Evolutionary conservation across 192 early-diverging fungal species (phyloP).

Genomic region (Coemansia sp.): DNA sequence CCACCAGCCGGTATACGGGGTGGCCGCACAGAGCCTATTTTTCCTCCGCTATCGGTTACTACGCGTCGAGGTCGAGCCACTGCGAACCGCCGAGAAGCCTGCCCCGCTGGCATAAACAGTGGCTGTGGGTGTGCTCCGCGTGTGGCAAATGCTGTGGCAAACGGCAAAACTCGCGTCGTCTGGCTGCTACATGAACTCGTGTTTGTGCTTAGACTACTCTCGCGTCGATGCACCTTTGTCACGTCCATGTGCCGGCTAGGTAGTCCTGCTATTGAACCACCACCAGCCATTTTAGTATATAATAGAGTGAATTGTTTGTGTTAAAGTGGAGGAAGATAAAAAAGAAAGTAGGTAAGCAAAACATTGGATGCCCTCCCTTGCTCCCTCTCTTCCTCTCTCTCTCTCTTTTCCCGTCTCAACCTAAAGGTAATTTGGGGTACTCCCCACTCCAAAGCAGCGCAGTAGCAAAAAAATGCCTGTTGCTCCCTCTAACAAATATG

Average conservation of each 20-base stretch:
- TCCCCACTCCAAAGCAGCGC: neutral
- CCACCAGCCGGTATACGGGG: neutral
- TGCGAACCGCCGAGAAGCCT: slow-evolving; percentile 32
- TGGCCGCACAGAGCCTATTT: neutral
- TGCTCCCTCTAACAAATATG: neutral
- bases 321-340: neutral
- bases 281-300: neutral
- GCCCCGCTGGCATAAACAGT: neutral
- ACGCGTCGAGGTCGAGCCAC: slow-evolving; percentile 45
- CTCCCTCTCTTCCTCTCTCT: neutral
- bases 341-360: neutral
- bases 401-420: neutral
- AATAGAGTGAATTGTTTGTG: neutral
- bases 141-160: slow-evolving; percentile 32
- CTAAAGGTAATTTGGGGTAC: neutral
- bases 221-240: slow-evolving; percentile 21
- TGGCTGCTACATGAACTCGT: slow-evolving; percentile 38
- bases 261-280: neutral
- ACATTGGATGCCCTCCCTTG: neutral
- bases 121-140: neutral
- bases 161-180: slow-evolving; percentile 40
- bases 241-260: neutral
- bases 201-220: slow-evolving; percentile 49
- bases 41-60: slow-evolving; percentile 16
- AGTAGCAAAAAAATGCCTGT: neutral